Conservation (phyloP, 441 rosid species). For the Theobroma grandiflorum region DNA sequence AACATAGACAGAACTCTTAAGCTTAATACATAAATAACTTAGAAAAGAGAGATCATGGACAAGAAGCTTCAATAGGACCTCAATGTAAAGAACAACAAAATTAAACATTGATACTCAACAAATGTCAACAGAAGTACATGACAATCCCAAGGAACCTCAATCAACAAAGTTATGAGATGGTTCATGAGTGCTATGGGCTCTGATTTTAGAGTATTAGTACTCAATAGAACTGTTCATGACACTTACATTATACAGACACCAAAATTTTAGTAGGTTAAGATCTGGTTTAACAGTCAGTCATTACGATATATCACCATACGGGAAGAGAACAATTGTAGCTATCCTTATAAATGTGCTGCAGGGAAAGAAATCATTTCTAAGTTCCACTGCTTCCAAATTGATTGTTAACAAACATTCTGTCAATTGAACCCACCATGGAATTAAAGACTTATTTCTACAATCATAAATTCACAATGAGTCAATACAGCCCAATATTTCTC, state of each 20-base stretch:
- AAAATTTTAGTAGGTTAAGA: neutral
- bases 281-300: neutral
- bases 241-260: neutral
- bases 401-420: neutral
- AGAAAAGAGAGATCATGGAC: constrained; percentile 12
- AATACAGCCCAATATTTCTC: neutral
- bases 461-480: neutral
- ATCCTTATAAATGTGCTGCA: constrained; percentile 10
- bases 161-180: neutral
- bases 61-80: constrained; percentile 4
- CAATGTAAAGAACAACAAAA: constrained; percentile 24
- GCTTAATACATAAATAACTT: neutral
- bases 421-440: neutral
- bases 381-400: constrained; percentile 1
- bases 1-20: constrained; percentile 20
- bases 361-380: neutral
- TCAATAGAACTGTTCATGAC: neutral
- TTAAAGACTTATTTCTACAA: neutral
- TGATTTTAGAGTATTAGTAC: constrained; percentile 1
- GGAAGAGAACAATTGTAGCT: neutral
- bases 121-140: constrained; percentile 4
- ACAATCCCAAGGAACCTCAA: constrained; percentile 4
- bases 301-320: neutral
- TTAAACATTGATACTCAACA: neutral
- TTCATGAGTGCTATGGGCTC: neutral